Evolutionary conservation across 768 basidiomycete species (phyloP).

Genomic region (Goffeauzyma gilvescens): DNA sequence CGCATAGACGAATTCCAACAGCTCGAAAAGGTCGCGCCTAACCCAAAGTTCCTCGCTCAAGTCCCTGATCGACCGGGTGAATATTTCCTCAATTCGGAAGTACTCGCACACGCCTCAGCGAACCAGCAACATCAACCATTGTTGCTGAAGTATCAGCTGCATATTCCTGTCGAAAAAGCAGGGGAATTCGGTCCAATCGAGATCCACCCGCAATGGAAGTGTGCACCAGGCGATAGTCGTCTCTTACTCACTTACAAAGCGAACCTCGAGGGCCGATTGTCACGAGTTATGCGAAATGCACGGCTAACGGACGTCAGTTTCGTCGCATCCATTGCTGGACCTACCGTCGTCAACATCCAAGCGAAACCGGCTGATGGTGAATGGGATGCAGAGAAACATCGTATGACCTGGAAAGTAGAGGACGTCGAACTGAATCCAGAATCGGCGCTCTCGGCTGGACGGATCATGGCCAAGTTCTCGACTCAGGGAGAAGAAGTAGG

Average conservation of each 20-base stretch:
- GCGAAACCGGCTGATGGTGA: constrained; percentile 33
- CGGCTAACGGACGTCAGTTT: constrained; percentile 24
- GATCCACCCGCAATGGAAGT: constrained; percentile 32
- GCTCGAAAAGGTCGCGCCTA: constrained; percentile 36
- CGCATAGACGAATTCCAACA: constrained; percentile 29
- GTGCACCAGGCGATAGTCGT: constrained; percentile 30
- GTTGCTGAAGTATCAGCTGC: constrained; percentile 35
- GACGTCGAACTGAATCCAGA: constrained; percentile 5
- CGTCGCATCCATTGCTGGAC: constrained; percentile 22
- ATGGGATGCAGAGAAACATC: constrained; percentile 23
- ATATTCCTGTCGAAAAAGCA: constrained; percentile 21
- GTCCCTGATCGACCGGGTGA: constrained; percentile 29
- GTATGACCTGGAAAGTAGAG: constrained; percentile 26
- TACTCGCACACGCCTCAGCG: constrained; percentile 16
- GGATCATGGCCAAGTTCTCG: constrained; percentile 31
- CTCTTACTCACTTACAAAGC: constrained; percentile 32
- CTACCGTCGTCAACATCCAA: constrained; percentile 29
- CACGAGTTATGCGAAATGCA: background rate
- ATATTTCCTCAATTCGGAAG: constrained; percentile 29
- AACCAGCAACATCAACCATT: constrained; percentile 11
- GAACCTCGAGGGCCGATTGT: constrained; percentile 14
- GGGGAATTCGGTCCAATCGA: constrained; percentile 24
- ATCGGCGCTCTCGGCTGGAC: constrained; percentile 14
- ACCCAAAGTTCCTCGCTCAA: constrained; percentile 30
- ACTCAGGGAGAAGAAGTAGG: constrained; percentile 17